A percentile compares a stretch with the other conserved stretches of the same genome.
phyloP scores from a whole-genome alignment of 768 basidiomycete species.

The Podaxis sp. region DNA sequence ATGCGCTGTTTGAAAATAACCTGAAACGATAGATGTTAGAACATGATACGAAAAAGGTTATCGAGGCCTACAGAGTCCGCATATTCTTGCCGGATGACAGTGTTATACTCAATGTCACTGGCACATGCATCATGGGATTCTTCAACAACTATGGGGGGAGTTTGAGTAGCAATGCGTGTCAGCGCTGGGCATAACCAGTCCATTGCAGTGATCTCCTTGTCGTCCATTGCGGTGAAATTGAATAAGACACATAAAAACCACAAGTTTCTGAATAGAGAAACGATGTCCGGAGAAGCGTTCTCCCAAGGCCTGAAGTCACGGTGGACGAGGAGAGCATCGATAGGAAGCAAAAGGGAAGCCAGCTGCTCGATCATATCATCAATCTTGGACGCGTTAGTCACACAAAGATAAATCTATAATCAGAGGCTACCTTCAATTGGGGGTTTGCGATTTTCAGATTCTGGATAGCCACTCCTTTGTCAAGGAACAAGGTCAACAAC shows the following conservation, averaged over 20 bases:
- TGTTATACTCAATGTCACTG: conserved; percentile 91
- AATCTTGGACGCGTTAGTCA: conserved; percentile 39
- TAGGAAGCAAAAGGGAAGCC: conserved; percentile 84
- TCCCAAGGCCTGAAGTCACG: conserved; percentile 61
- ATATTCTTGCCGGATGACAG: conserved; percentile 85
- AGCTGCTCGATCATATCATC: conserved; percentile 87
- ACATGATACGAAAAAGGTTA: background rate
- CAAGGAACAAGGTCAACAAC: conserved; percentile 80
- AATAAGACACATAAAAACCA: conserved; percentile 94
- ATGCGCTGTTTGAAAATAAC: conserved; percentile 68
- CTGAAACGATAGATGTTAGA: conserved; percentile 37
- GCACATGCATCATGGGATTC: conserved; percentile 78
- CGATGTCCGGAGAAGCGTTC: conserved; percentile 55
- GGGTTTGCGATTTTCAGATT: conserved; percentile 69
- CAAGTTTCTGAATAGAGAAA: conserved; percentile 83
- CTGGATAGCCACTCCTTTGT: conserved; percentile 90
- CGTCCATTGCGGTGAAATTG: conserved; percentile 63
- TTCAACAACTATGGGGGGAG: conserved; percentile 83
- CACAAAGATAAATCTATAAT: background rate
- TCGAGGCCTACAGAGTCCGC: conserved; percentile 58
- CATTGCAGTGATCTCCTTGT: conserved; percentile 62
- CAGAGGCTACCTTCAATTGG: conserved; percentile 56
- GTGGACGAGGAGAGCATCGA: conserved; percentile 83
- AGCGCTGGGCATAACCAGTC: conserved; percentile 80
- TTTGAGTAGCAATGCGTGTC: conserved; percentile 78